These are phyloP conservation scores for Taiwanofungus camphoratus DNA, from an alignment of 1,284 basidiomycete species.

Conservation along the genomic window DNA sequence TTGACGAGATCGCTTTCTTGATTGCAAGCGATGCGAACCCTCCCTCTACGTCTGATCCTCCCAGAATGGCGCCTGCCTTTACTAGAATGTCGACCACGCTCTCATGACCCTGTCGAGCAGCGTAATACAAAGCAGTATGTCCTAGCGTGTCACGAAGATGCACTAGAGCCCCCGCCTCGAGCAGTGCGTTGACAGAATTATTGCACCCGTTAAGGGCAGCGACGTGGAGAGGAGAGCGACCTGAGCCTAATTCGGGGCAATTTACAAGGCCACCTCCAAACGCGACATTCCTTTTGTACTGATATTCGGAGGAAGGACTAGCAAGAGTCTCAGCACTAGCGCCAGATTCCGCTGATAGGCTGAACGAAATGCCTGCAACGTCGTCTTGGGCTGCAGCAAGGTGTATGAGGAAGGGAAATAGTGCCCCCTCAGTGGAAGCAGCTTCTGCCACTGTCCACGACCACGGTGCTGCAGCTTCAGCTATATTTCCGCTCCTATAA, in stretches of 20 bases:
- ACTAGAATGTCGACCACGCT: slow-evolving; percentile 63
- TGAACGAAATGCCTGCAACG: slow-evolving; percentile 53
- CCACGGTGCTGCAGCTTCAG: slow-evolving; percentile 65
- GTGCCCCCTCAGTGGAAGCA: slow-evolving; percentile 56
- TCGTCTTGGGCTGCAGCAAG: slow-evolving; percentile 72
- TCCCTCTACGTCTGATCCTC: slow-evolving; percentile 58
- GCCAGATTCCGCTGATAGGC: slow-evolving; percentile 33
- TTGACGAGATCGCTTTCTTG: slow-evolving; percentile 37
- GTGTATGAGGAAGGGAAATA: slow-evolving; percentile 73
- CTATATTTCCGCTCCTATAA: slow-evolving; percentile 29
- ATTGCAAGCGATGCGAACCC: slow-evolving; percentile 50
- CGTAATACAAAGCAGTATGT: slow-evolving; percentile 81
- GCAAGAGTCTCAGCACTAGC: slow-evolving; percentile 12
- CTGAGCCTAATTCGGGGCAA: slow-evolving; percentile 60
- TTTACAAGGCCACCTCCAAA: slow-evolving; percentile 67
- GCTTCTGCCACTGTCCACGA: slow-evolving; percentile 71
- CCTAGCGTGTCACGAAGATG: slow-evolving; percentile 75
- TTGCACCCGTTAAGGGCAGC: slow-evolving; percentile 69
- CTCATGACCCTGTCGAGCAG: slow-evolving; percentile 60
- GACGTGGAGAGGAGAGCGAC: slow-evolving; percentile 75
- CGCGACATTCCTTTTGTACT: slow-evolving; percentile 15
- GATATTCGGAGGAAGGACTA: slow-evolving; percentile 7
- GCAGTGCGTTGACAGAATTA: slow-evolving; percentile 50
- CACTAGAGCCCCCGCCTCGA: slow-evolving; percentile 81
- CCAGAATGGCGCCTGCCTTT: slow-evolving; percentile 70